Base-by-base conservation (phyloP, 1,284 basidiomycete species). In the Apiotrichum mycotoxinovorans region DNA sequence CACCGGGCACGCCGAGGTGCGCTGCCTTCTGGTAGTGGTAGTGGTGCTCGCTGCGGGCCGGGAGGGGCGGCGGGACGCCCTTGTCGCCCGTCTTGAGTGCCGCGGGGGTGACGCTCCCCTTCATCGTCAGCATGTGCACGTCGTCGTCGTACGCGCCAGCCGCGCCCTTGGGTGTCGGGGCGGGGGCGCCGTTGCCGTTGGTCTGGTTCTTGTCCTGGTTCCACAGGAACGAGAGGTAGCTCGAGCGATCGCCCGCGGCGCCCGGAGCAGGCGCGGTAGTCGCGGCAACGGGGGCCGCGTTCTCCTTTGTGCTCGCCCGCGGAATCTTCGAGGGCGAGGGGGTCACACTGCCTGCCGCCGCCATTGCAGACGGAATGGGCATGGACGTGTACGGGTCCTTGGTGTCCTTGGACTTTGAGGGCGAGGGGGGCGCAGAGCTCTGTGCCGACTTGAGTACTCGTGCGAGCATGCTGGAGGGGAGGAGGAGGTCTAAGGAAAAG, bases 51-150 rank as follows among this genome's bases (percentile, higher is more conserved):
- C 40, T 26, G 17, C 27, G 38, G 18, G 45, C 10, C 25, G 37
- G 40, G n/a, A 20, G 18, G 20, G n/a, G 35, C 14, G 35, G 35
- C 14, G 17, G 11, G 35, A 18, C 4, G 10, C n/a, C 40, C 33
- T 49, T 30, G 45, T 63, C 56, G 25, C 90, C 73, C 73, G 89
- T 59, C 73, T 85, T 60, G 83, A 87, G 76, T 60, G 71, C 61
- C 15, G 66, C 64, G 1, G 75, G 73, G 49, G 68, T 69, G 61
- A 74, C 56, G 8, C 65, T 68, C 41, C 68, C 71, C 57, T 75
- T 76, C 60, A 75, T 70, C 4, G 77, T 78, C 61, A 69, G 66
- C 76, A 78, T 78, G 57, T 76, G 75, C n/a, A 78, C 64, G 52
- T 79, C 77, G 42, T 72, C 72, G 38, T 58, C 34, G 22, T 35